Conservation (phyloP, 2,329 filamentous ascomycete genomes). For the Phoma sp. region DNA sequence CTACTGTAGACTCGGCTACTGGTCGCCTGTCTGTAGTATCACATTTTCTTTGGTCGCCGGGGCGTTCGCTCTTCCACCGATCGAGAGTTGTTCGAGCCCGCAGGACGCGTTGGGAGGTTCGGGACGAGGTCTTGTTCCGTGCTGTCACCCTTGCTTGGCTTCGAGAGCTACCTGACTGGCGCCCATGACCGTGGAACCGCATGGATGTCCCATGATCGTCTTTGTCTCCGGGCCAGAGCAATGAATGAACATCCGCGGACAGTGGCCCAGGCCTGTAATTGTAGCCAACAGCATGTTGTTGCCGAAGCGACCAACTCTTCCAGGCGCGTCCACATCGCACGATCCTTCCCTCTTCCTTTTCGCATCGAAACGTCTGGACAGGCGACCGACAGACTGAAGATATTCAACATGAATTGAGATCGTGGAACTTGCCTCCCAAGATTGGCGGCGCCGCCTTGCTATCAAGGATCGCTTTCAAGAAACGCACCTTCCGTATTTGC, state of each 20-base stretch:
- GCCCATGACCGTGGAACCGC: neutral
- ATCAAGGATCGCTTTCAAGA: neutral
- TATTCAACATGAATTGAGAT: neutral
- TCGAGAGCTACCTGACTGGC: neutral
- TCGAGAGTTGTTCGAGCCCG: neutral
- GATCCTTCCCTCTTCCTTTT: too few relatives aligned
- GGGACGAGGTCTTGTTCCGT: neutral
- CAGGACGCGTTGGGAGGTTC: neutral
- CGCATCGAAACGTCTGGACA: neutral
- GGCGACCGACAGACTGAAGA: neutral
- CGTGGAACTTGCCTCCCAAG: too few relatives aligned
- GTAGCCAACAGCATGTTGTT: neutral
- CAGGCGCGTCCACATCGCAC: too few relatives aligned
- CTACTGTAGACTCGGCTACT: neutral
- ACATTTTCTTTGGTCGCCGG: neutral
- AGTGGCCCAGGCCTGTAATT: too few relatives aligned
- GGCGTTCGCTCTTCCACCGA: neutral
- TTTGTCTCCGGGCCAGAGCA: neutral
- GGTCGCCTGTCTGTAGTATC: neutral
- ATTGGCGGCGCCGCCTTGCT: neutral
- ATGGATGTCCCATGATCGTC: neutral
- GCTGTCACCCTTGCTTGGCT: neutral
- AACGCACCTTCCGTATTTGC: neutral
- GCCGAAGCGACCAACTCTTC: neutral
- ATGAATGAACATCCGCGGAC: neutral